Evolutionary conservation across 305 asterid species (phyloP).

Genomic region (Fraxinus latifolia): DNA sequence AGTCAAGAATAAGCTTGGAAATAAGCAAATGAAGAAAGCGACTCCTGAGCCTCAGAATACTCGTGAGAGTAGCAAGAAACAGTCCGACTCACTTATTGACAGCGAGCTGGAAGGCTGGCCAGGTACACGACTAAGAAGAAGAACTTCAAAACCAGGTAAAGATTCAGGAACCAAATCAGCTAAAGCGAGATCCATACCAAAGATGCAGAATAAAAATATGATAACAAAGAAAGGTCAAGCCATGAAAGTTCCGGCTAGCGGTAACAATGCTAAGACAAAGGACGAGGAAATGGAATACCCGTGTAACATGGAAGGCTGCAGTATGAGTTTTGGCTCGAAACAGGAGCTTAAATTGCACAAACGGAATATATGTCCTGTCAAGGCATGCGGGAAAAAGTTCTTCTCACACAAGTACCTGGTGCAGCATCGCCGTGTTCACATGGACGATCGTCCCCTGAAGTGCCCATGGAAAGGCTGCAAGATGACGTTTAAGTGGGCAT

Average conservation of each 20-base stretch:
- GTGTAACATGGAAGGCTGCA: conserved; percentile 89
- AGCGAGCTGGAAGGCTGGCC: conserved; percentile 74
- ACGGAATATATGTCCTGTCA: conserved; percentile 73
- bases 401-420: conserved; percentile 92
- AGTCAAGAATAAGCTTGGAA: conserved; percentile 30
- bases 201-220: conserved; percentile 44
- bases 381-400: conserved; percentile 93
- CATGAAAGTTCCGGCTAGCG: conserved; percentile 22
- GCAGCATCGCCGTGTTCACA: conserved; percentile 97
- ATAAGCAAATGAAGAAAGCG: conserved; percentile 33
- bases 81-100: conserved; percentile 23
- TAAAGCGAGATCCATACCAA: conserved; percentile 38
- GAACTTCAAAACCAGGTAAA: conserved; percentile 49
- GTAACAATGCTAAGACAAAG: conserved; percentile 34
- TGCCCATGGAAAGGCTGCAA: conserved; percentile 99
- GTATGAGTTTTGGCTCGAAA: conserved; percentile 73
- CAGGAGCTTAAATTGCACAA: conserved; percentile 78
- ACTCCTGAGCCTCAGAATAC: conserved; percentile 38
- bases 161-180: conserved; percentile 33
- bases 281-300: conserved; percentile 61
- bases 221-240: conserved; percentile 40
- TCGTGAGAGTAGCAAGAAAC: conserved; percentile 34
- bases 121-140: conserved; percentile 80
- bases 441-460: conserved; percentile 95
- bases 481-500: conserved; percentile 99